Evolutionary conservation across 2,329 filamentous ascomycete species (phyloP), one percentile per base, ranked within the genome.

Genomic region (Amesomyces nigricolor): DNA sequence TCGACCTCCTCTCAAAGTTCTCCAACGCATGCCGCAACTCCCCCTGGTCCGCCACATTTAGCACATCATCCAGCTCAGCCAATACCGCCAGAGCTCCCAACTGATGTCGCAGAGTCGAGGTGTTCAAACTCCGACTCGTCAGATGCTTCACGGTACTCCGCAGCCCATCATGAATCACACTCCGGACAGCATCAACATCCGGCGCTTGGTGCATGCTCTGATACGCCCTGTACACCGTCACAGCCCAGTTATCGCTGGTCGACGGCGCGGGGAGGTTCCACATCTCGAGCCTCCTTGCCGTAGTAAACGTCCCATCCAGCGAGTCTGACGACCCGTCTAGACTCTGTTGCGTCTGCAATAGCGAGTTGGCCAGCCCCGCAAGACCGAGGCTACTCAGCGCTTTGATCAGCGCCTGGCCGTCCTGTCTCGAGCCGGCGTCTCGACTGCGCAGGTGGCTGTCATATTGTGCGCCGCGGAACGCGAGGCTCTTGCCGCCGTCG

Each of bases 401-500:
- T 56, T 83, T 85, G 2, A 96, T 79, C 10, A 96, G 76, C 6
- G 85, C 87, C 56, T 85, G 77, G 0, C 81, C 80, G 67, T 91
- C 89, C 1, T 75, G 62, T 9, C 77, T 71, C 3, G 82, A 78
- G 4, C 76, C 72, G 22, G 77, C 70, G 55, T 86, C 79, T 17
- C 77, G 73, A 29, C 78, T 76, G 30, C 86, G 83, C 63, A 96
- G 80, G 58, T 92, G 85, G 62, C 87, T 92, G 68, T 99, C 92
- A 63, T 95, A 89, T 62, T 91, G 87, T 37, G 94, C 94, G 32
- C 91, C 90, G 56, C 92, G 86, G 64, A 97, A 96, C 22, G 94
- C 86, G 16, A 99, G 78, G 61, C 88, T 92, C 66, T 95, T 95
- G 49, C 85, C 77, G 0, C 91, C 91, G 63, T 95, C 87, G 48